Evolutionary conservation across 768 basidiomycete species (phyloP).

Genomic region (Leucocoprinus sp.): DNA sequence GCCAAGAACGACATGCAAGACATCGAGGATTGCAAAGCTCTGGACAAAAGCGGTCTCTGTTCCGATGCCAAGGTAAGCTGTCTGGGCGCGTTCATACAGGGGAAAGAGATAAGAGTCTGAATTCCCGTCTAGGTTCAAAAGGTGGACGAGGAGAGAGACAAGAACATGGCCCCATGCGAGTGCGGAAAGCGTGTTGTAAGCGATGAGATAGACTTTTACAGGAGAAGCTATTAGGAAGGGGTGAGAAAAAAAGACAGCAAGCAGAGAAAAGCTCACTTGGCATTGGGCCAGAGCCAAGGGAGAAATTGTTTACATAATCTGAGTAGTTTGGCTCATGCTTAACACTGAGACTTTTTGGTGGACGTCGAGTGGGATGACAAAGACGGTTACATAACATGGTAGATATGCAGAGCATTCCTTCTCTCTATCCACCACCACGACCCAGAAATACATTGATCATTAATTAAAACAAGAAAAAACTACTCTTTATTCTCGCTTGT

Average conservation of each 20-base stretch:
- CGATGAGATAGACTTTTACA: slow-evolving; percentile 56
- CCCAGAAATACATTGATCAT: slow-evolving; percentile 7
- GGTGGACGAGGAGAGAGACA: slow-evolving; percentile 39
- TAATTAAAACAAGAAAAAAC: not conserved
- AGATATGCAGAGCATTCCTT: slow-evolving; percentile 16
- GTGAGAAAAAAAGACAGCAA: too few relatives aligned
- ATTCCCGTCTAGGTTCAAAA: slow-evolving; percentile 36
- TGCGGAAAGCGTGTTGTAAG: slow-evolving; percentile 72
- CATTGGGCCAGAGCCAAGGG: not conserved
- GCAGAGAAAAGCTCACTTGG: not conserved
- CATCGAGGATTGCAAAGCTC: slow-evolving; percentile 75
- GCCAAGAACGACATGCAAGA: slow-evolving; percentile 70
- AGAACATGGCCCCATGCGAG: slow-evolving; percentile 74
- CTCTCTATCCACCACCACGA: slow-evolving; percentile 20
- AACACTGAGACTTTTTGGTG: not conserved
- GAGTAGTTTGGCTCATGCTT: not conserved
- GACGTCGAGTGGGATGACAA: slow-evolving; percentile 24
- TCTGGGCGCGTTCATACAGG: slow-evolving; percentile 41
- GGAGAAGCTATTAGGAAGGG: slow-evolving; percentile 15
- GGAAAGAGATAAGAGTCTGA: slow-evolving; percentile 30
- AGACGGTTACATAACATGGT: slow-evolving; percentile 35
- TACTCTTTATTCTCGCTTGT: slow-evolving; percentile 15
- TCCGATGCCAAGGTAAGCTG: slow-evolving; percentile 58
- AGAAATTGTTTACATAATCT: too few relatives aligned
- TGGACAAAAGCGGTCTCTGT: slow-evolving; percentile 64